Base-by-base conservation (phyloP, 768 basidiomycete species). In the Cyclocybe cylindracea region DNA sequence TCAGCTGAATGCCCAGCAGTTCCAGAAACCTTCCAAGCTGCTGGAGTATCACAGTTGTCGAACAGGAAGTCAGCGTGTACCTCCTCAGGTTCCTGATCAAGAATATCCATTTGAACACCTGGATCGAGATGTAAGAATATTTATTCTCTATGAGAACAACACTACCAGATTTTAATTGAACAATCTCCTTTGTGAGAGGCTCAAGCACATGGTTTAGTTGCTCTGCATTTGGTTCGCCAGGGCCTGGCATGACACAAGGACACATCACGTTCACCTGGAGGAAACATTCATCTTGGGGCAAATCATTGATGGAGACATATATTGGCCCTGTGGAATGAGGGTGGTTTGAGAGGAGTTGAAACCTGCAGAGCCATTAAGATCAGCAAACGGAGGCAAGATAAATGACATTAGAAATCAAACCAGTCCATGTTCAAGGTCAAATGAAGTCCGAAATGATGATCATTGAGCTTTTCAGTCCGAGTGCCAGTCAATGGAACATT, bases 21-120 rank as follows among this genome's bases (percentile, higher is more conserved):
- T 11, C 64, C 69, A 31, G 50, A 53, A 34, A 69, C 34, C 39
- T 66, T 69, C 3, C 57, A 54, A 7, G 66, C 61, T 3, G 55
- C 64, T 5, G 64, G 66, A 2, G 58, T 68, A 49, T 70, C 63
- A 46, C 63, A 70, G 43, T 60, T 63, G 7, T 45, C 48, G 36
- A 63, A 67, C n/a, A 61, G 48, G 33, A 43, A 58, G 44, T 65
- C 66, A 33, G 59, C 64, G 45, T 63, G 63, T 10, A 68, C 52
- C 0, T 36, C 47, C 7, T 54, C 51, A 4, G 48, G 44, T 10
- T 61, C 48, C 18, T 58, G n/a, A n/a, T 37, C 51, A 35, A 53
- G 48, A 7, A 69, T 61, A 5, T 64, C 57, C 63, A 68, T 68
- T 29, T 51, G 29, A 24, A 67, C 32, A 38, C 67, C 68, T 66